These are phyloP conservation scores for Meredithiella fracta DNA, from an alignment of 2,329 filamentous ascomycete species.

Conservation along the genomic window DNA sequence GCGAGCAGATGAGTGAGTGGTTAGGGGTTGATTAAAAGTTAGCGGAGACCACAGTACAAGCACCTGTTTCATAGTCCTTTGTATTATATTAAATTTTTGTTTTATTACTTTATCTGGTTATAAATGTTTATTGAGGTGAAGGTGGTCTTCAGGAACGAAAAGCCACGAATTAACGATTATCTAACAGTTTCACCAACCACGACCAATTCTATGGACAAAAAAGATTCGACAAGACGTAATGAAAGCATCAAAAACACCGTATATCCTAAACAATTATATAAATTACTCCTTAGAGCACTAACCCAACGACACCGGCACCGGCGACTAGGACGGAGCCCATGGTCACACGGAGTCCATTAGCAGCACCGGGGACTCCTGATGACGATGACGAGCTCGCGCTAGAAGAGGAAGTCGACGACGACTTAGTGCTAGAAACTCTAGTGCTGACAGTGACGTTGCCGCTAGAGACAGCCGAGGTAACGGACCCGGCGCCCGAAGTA, in stretches of 20 bases:
- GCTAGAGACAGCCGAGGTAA: neutral
- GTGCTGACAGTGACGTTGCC: constrained; percentile 4
- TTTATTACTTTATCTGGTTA: too few species aligned
- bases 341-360: neutral
- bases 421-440: neutral
- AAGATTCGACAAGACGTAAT: neutral
- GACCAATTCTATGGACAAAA: too few species aligned
- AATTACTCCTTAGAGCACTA: neutral
- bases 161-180: neutral
- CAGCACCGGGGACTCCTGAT: neutral
- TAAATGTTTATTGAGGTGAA: too few species aligned
- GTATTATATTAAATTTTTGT: too few species aligned
- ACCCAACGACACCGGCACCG: neutral
- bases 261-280: neutral
- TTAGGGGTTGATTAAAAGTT: neutral
- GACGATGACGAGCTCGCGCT: constrained; percentile 2
- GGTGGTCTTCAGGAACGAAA: too few species aligned
- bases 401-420: neutral
- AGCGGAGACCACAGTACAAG: neutral
- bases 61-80: too few species aligned
- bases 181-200: neutral
- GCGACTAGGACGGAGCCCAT: neutral
- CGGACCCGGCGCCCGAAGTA: neutral
- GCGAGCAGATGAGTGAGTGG: constrained; percentile 14
- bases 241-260: neutral